Conservation (phyloP, 2,329 filamentous ascomycete species). For the Penicillium frequentans region DNA sequence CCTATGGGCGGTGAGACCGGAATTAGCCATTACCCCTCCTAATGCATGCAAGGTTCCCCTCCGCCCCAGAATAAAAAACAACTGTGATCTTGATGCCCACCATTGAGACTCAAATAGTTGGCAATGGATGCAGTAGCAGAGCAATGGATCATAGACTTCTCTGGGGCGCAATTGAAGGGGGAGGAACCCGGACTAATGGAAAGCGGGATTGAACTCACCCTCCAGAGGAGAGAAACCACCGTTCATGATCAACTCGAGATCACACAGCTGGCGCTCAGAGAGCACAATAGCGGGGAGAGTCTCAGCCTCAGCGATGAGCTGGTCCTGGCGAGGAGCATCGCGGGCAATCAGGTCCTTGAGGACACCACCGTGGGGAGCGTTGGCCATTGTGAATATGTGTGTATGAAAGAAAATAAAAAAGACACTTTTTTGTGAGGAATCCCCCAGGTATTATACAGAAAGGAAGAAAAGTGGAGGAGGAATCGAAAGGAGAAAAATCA, state of each 20-base stretch:
- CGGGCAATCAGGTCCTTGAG: constrained; percentile 97
- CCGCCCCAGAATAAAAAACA: neutral
- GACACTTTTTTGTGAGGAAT: constrained; percentile 1
- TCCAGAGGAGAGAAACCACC: constrained; percentile 97
- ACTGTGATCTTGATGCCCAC: too few species aligned
- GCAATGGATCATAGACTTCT: too few species aligned
- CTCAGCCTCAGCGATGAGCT: constrained; percentile 84
- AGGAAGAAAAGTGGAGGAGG: constrained; percentile 4
- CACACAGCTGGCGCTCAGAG: constrained; percentile 92
- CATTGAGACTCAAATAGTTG: too few species aligned
- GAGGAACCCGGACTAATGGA: neutral
- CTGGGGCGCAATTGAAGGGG: neutral
- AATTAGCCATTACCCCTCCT: constrained; percentile 16
- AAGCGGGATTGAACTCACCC: constrained; percentile 59
- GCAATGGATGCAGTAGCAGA: too few species aligned
- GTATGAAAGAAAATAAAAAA: constrained; percentile 3
- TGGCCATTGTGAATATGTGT: constrained; percentile 42
- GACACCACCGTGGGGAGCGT: constrained; percentile 77
- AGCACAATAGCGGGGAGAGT: constrained; percentile 79
- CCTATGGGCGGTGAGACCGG: constrained; percentile 57
- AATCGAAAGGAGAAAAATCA: constrained; percentile 5
- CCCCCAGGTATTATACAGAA: constrained; percentile 8
- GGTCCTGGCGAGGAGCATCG: constrained; percentile 77
- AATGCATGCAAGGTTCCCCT: neutral
- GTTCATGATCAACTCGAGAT: constrained; percentile 95